Evolutionary conservation across 768 basidiomycete genomes (phyloP).

Genomic region (Termitomyces sp.): DNA sequence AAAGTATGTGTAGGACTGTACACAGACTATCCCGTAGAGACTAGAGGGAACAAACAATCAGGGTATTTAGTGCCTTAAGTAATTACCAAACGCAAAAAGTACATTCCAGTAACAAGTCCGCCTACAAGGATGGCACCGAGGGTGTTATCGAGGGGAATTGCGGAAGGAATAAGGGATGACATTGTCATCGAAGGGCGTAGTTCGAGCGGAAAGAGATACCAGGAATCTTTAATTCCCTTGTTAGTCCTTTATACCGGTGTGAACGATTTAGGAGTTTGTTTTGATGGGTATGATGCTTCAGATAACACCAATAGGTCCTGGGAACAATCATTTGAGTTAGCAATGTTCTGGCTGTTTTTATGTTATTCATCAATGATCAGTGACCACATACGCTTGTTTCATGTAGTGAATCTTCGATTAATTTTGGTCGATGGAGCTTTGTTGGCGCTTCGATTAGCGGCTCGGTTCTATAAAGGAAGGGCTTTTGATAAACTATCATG

Average conservation of each 20-base stretch:
- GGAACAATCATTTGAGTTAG: background rate
- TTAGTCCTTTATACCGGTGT: background rate
- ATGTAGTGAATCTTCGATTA: no score
- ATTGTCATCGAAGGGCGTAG: background rate
- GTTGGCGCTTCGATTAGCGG: no score
- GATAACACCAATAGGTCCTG: background rate
- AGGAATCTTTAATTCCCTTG: background rate
- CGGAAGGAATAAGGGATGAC: background rate
- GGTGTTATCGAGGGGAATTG: background rate
- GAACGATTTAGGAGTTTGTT: background rate
- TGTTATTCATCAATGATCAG: no score
- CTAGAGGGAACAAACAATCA: background rate
- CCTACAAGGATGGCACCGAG: background rate
- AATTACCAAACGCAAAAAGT: background rate
- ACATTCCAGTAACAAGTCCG: background rate
- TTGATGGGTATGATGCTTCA: background rate
- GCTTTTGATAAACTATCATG: no score
- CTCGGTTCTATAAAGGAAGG: no score
- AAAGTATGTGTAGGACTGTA: slow-evolving; percentile 2
- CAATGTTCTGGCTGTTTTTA: no score
- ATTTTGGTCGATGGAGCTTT: no score
- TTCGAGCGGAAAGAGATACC: background rate
- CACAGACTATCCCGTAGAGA: slow-evolving; percentile 4
- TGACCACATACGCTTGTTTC: no score
- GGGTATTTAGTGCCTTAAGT: no score